Percentiles rank a stretch among this genome's conserved stretches.
phyloP scores from a whole-genome alignment of 495 filamentous ascomycete genomes.

The Lasiosphaeria hispida region DNA sequence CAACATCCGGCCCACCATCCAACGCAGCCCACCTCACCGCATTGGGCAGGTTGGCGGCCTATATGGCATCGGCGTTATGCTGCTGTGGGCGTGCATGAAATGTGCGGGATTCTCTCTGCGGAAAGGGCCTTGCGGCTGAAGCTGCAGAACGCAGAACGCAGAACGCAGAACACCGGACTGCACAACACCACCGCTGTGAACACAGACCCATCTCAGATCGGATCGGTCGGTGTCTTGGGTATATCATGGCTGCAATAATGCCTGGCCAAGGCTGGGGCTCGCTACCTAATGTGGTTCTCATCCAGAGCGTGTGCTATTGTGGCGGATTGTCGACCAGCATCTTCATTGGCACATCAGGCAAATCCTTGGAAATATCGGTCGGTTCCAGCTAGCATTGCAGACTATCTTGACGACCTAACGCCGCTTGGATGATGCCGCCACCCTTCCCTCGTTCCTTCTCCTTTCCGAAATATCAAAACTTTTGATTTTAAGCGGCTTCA shows the following conservation, averaged over 20 bases:
- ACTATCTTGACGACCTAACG: too few relatives aligned
- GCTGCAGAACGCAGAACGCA: too few relatives aligned
- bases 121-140: slow-evolving; percentile 4
- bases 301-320: slow-evolving; percentile 1
- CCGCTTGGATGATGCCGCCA: too few relatives aligned
- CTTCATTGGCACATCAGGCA: slow-evolving; percentile 1
- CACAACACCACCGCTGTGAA: too few relatives aligned
- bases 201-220: not conserved
- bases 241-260: slow-evolving; percentile 2
- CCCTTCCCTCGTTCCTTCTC: too few relatives aligned
- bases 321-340: not conserved
- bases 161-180: too few relatives aligned
- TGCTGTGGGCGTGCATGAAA: not conserved
- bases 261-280: not conserved
- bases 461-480: too few relatives aligned
- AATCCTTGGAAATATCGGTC: not conserved
- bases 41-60: too few relatives aligned
- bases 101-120: not conserved
- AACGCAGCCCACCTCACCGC: too few relatives aligned
- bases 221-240: not conserved
- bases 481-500: too few relatives aligned
- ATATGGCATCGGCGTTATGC: not conserved
- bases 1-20: too few relatives aligned
- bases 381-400: not conserved
- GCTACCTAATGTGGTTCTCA: not conserved